A percentile compares a stretch with the other conserved stretches of the same genome.
Conservation (phyloP, 2,329 filamentous ascomycete genomes). For the Colletotrichum agaves region DNA sequence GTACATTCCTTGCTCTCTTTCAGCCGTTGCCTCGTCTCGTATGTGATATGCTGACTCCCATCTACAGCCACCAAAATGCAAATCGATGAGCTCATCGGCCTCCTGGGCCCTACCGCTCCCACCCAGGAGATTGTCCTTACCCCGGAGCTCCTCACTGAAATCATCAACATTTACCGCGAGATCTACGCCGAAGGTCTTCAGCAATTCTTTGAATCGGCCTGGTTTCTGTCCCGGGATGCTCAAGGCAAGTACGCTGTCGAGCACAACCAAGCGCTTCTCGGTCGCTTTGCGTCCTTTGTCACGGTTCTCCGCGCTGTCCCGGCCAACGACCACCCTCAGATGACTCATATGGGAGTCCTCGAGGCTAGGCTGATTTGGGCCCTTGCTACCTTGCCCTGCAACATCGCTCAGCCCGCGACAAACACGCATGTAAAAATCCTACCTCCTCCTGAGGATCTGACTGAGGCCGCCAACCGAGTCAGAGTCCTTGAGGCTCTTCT, state of each 20-base stretch:
- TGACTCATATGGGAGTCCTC: conserved; percentile 63
- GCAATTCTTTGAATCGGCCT: conserved; percentile 82
- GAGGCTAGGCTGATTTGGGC: conserved; percentile 71
- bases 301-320: conserved; percentile 61
- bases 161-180: conserved; percentile 77
- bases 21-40: conserved; percentile 39
- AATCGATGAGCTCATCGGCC: conserved; percentile 77
- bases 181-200: conserved; percentile 81
- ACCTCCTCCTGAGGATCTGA: conserved; percentile 66
- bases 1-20: conserved; percentile 46
- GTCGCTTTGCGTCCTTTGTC: conserved; percentile 75
- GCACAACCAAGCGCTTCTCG: conserved; percentile 67
- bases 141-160: conserved; percentile 69
- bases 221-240: conserved; percentile 72
- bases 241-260: conserved; percentile 58
- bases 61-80: conserved; percentile 71
- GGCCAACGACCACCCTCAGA: conserved; percentile 61
- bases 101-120: conserved; percentile 69
- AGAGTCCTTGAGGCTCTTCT: conserved; percentile 81
- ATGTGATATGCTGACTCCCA: conserved; percentile 55
- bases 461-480: conserved; percentile 76
- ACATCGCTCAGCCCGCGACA: conserved; percentile 47
- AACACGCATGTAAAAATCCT: conserved; percentile 50
- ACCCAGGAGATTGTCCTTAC: conserved; percentile 63
- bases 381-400: conserved; percentile 62